Evolutionary conservation across 441 rosid genomes (phyloP), one percentile per base, ranked within the genome.

Genomic region (Populus trichocarpa): DNA sequence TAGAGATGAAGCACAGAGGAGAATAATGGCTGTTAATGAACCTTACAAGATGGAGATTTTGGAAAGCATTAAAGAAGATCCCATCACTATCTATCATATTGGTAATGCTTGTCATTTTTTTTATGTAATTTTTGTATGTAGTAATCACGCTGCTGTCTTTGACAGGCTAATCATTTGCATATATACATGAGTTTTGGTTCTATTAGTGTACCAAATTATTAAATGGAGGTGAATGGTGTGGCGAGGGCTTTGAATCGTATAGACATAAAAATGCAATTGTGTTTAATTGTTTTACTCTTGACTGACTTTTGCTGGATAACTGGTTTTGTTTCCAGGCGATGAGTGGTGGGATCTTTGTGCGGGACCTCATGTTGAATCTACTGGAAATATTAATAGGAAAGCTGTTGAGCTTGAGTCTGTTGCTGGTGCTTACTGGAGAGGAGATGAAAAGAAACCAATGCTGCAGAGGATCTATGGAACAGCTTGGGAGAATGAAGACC

Each of bases 311-410:
- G 30, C 30, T 38, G 6, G 32, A 38, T 36, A 61, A 35, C 69
- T 53, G 33, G 10, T 79, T 77, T 23, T 69, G 33, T 69, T 77
- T 85, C 69, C 80, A 93, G 98, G 99, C 74, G 85, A 89, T 76
- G 99, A 95, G 81, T 95, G 99, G 99, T 95, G 99, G 99, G 99
- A 95, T 83, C 99, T 95, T 67, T 95, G 99, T 82, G 99, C 98
- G 5, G 99, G 99, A 3, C 98, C 99, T 86, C 97, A 95, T 79
- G 96, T 93, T 46, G 94, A 93, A 78, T 83, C 94, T 53, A 95
- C 99, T 30, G 98, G 99, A 32, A 86, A 85, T 61, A 93, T 95
- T 14, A 85, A 89, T 80, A 86, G 81, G 85, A 91, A 87, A 87
- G 97, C 99, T 71, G 85, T 95, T 40, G 96, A 93, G 68, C 95